Evolutionary conservation across 345 rosid species (phyloP), one percentile per base, ranked within the genome.

Genomic region (Aquilaria sinensis): DNA sequence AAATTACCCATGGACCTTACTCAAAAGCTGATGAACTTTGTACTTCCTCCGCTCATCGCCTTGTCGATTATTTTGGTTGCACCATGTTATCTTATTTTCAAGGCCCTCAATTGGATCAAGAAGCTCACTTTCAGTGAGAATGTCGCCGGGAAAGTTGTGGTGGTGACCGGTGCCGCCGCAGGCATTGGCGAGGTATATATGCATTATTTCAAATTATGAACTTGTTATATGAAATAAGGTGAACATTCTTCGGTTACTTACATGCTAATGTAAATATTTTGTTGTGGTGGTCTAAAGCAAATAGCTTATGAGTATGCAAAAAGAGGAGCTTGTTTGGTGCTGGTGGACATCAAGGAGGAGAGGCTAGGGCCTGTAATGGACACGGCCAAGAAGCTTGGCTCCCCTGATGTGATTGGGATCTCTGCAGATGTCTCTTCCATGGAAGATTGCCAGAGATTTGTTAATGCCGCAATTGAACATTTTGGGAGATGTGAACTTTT

Each of bases 151-250:
- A 83, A 85, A 74, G 88, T 81, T 0, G 72, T 79, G 8, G 64
- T 83, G 31, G 71, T 81, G 49, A 79, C 85, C 6, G 88, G 86
- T 56, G 85, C 84, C 34, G 76, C 84, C 7, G 81, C 88, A 0
- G 92, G 88, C 51, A 81, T 83, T 1, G 88, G 86, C 23, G 84
- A 83, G 84, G 83, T 83, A n/a, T 16, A 47, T 37, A 50, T 14
- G 34, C 33, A 1, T 8, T 12, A 6, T 15, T 23, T 23, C 23
- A 23, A 23, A 23, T 23, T 23, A 23, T 23, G 23, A 23, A 23
- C 0, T 23, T 23, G 23, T 23, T 23, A 23, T 1, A 23, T 1
- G 23, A 0, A 23, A 23, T 23, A 23, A 23, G 23, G 23, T 23
- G 23, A 23, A 23, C 23, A 23, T 23, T 23, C 23, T 23, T 23